Evolutionary conservation across 176 grass and related monocot species (phyloP).

Genomic region (Elaeis guineensis): DNA sequence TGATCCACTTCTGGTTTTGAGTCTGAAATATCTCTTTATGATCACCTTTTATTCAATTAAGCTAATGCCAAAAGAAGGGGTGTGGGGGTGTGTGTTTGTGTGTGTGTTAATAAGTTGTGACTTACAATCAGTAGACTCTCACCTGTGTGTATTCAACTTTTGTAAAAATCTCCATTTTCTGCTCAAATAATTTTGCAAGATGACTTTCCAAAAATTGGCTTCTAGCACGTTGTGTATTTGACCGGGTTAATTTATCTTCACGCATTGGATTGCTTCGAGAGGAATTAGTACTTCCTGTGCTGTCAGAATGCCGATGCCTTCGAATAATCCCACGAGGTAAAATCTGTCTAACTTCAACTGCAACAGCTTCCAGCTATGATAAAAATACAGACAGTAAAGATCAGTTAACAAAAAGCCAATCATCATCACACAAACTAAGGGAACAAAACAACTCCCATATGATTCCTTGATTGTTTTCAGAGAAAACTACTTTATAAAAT

Average conservation of each 20-base stretch:
- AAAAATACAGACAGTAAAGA: not conserved
- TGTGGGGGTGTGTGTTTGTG: too few relatives aligned
- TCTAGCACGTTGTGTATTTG: constrained; percentile 71
- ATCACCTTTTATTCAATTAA: too few relatives aligned
- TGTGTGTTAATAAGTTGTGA: too few relatives aligned
- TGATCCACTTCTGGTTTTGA: too few relatives aligned
- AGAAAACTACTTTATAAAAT: too few relatives aligned
- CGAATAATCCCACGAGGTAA: constrained; percentile 73
- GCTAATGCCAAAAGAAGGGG: too few relatives aligned
- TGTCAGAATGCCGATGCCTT: constrained; percentile 86
- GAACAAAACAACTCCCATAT: too few relatives aligned
- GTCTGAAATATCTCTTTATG: too few relatives aligned
- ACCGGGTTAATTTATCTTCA: constrained; percentile 65
- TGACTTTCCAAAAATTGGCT: constrained; percentile 99
- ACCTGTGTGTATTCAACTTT: constrained; percentile 99
- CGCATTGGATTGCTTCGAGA: constrained; percentile 83
- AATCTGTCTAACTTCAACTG: constrained; percentile 77
- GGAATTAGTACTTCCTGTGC: constrained; percentile 78
- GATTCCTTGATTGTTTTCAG: too few relatives aligned
- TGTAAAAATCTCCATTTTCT: constrained; percentile 99
- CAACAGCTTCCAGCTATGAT: constrained; percentile 70
- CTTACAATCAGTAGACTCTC: not conserved
- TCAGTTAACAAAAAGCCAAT: too few relatives aligned
- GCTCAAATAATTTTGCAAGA: constrained; percentile 94
- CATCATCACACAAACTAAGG: not conserved